Conservation (phyloP, 306 rosid species). For the Mimosa bimucronata region DNA sequence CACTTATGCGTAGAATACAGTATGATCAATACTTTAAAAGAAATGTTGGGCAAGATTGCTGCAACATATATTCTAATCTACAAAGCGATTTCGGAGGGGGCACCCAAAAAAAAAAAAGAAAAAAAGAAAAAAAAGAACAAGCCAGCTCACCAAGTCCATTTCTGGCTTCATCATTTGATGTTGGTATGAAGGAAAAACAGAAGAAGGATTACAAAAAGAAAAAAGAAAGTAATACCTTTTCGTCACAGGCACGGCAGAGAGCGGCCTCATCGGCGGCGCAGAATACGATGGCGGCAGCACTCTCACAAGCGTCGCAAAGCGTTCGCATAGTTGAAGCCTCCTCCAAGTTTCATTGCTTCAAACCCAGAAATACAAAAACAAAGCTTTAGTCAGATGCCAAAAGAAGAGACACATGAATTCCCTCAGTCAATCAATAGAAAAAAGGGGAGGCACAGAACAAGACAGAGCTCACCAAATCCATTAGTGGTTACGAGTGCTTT, state of each 20-base stretch:
- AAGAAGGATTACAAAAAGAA: background rate
- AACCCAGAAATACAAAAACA: slow-evolving; percentile 25
- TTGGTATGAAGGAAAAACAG: background rate
- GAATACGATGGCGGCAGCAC: slow-evolving; percentile 91
- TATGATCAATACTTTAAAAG: background rate
- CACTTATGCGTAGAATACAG: background rate
- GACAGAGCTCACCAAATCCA: slow-evolving; percentile 61
- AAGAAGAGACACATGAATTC: slow-evolving; percentile 28
- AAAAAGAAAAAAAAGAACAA: too few species aligned
- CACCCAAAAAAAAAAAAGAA: background rate
- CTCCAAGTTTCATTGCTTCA: slow-evolving; percentile 71
- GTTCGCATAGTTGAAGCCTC: slow-evolving; percentile 77
- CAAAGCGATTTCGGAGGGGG: background rate
- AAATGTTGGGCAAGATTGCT: background rate
- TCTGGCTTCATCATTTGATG: background rate
- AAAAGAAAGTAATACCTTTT: slow-evolving; percentile 60
- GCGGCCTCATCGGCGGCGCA: slow-evolving; percentile 99
- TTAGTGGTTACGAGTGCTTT: slow-evolving; percentile 35
- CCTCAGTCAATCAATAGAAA: background rate
- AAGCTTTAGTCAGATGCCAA: slow-evolving; percentile 34
- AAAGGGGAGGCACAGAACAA: slow-evolving; percentile 48
- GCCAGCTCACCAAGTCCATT: too few species aligned
- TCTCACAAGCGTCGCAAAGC: slow-evolving; percentile 97
- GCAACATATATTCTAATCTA: background rate
- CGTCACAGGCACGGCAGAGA: slow-evolving; percentile 91